Base-by-base conservation (phyloP, 2,329 filamentous ascomycete species). In the Biscogniauxia sp. region DNA sequence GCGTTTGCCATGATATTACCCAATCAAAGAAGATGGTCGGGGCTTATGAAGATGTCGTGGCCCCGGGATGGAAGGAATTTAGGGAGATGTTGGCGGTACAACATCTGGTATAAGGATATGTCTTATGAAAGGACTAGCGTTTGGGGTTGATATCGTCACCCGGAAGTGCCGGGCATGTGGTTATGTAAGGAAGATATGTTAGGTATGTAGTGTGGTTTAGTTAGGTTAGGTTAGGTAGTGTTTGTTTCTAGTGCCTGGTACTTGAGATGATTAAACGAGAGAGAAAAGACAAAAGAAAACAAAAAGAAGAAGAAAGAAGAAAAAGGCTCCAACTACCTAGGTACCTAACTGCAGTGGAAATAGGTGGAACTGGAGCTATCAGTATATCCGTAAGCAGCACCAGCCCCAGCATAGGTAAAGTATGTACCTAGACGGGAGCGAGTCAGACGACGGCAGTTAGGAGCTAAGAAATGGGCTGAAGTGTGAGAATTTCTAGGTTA, bases 1-100 rank as follows among this genome's bases (percentile, higher is more conserved):
- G 37, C 62, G 51, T 7, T 63, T 56, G 64, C 58, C 69, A 72
- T 70, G 20, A 72, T 70, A 19, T 13, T 61, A 60, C 15, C 64
- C 58, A 64, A 64, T 64, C 32, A 57, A 60, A 52, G 56, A 59
- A 51, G 57, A 59, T 53, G 11, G 26, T 59, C 55, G 32, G 56
- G 54, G 58, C 64, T 55, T 57, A 59, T 25, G 50, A 50, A 25
- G 55, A 57, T 58, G 51, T 57, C 51, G 59, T 62, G 52, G 51
- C 45, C 58, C 60, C 60, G 51, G 49, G 5, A 13, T 54, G 45
- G 57, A 52, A 52, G 50, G 50, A 20, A 50, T 51, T 45, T 57
- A 52, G 55, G 25, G 54, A 56, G 51, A 55, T 53, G n/a, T 51
- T 54, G 58, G 59, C 20, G 51, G 54, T 11, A 58, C 61, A 25